Conservation (phyloP, 75 land plant species). For the Adiantum capillusveneris region DNA sequence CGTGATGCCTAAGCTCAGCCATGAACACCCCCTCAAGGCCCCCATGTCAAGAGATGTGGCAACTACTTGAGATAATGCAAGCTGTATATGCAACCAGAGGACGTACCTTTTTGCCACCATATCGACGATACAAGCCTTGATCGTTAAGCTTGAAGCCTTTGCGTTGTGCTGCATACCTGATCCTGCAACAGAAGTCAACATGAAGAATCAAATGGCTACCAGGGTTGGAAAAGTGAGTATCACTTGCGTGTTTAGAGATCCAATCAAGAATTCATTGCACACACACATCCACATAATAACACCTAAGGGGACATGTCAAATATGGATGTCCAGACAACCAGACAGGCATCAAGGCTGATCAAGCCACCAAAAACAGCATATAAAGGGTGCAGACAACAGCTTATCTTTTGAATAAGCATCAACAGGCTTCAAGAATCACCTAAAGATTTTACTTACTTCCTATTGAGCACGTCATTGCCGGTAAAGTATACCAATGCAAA, state of each 20-base stretch:
- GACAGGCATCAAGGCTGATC: too few species aligned
- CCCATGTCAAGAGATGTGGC: too few species aligned
- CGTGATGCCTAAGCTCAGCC: too few species aligned
- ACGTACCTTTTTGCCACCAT: slow-evolving; percentile 7
- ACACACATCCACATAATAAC: not conserved
- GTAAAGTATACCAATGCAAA: slow-evolving; percentile 20
- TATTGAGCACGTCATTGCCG: slow-evolving; percentile 23
- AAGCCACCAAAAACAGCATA: not conserved
- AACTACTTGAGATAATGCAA: not conserved
- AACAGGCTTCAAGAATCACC: not conserved
- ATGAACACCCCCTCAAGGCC: too few species aligned
- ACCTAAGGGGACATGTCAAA: not conserved
- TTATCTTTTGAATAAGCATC: not conserved
- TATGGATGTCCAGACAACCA: too few species aligned
- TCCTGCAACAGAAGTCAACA: slow-evolving; percentile 18
- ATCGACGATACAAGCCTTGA: slow-evolving; percentile 13
- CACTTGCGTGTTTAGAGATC: too few species aligned
- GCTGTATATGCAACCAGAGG: too few species aligned
- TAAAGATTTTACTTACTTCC: slow-evolving; percentile 9
- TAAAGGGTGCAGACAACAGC: not conserved
- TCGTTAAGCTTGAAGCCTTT: slow-evolving; percentile 19
- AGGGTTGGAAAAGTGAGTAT: too few species aligned
- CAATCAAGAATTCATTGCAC: too few species aligned
- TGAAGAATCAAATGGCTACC: too few species aligned
- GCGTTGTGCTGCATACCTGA: slow-evolving; percentile 13